Evolutionary conservation across 164 flowering plant species (phyloP).

Genomic region (Warburgia ugandensis): DNA sequence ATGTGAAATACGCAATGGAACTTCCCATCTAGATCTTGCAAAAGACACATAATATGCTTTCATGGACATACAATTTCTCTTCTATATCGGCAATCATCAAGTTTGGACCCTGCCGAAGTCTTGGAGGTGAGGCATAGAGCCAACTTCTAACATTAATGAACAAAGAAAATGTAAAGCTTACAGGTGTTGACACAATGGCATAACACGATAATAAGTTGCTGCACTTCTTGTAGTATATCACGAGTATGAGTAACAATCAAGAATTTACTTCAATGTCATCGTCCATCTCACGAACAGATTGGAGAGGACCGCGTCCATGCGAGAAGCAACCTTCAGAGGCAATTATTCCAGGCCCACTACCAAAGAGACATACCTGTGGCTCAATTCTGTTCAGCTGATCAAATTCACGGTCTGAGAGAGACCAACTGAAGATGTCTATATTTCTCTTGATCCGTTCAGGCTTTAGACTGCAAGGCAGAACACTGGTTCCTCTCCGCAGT

Average conservation of each 20-base stretch:
- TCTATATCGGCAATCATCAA: too few relatives aligned
- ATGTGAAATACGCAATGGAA: too few relatives aligned
- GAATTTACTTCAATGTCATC: slow-evolving; percentile 48
- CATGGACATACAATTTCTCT: too few relatives aligned
- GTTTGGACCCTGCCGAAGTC: too few relatives aligned
- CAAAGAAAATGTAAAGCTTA: neutral
- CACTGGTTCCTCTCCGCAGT: slow-evolving; percentile 64
- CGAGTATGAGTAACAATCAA: slow-evolving; percentile 10
- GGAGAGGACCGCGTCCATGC: slow-evolving; percentile 45
- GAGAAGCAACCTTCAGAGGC: slow-evolving; percentile 27
- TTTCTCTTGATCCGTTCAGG: slow-evolving; percentile 47
- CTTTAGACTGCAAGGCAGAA: slow-evolving; percentile 60
- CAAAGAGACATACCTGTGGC: slow-evolving; percentile 58
- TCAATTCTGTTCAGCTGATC: slow-evolving; percentile 49
- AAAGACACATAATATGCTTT: too few relatives aligned
- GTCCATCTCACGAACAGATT: slow-evolving; percentile 57
- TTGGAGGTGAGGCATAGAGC: too few relatives aligned
- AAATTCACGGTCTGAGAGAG: slow-evolving; percentile 47
- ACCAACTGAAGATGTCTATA: slow-evolving; percentile 59
- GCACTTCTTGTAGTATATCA: neutral
- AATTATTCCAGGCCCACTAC: slow-evolving; percentile 29
- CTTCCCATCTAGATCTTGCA: too few relatives aligned
- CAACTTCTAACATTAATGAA: too few relatives aligned
- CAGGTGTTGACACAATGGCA: neutral
- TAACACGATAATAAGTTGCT: neutral